Percentiles rank a stretch among this genome's conserved stretches.
phyloP scores from a whole-genome alignment of 202 grass and related monocot genomes.

The Dendrocalamus latiflorus region DNA sequence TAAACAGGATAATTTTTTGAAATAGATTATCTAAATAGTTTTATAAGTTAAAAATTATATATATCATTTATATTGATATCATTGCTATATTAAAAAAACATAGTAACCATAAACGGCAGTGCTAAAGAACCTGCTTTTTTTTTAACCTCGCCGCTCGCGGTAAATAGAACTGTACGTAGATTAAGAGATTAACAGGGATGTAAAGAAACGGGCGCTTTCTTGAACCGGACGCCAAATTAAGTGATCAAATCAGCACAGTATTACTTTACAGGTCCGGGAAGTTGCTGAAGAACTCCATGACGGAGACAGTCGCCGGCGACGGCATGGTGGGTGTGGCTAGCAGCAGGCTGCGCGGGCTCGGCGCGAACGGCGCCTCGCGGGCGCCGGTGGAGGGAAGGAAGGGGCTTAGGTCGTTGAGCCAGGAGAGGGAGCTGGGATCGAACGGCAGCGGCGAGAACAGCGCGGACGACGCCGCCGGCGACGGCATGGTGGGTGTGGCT shows the following conservation, averaged over 20 bases:
- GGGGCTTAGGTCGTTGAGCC: constrained; percentile 74
- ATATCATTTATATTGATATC: too few relatives aligned
- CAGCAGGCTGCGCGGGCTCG: constrained; percentile 37
- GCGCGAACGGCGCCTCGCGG: constrained; percentile 21
- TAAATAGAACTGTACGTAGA: background rate
- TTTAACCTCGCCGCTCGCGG: background rate
- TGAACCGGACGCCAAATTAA: background rate
- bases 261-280: constrained; percentile 39
- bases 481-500: constrained; percentile 57
- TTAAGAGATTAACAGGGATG: background rate
- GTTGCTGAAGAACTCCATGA: constrained; percentile 55
- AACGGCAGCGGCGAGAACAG: constrained; percentile 74
- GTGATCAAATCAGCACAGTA: background rate
- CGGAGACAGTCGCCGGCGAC: constrained; percentile 57
- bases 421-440: constrained; percentile 47
- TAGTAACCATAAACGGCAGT: background rate
- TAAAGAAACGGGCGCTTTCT: background rate
- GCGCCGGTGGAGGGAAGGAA: constrained; percentile 36
- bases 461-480: constrained; percentile 37
- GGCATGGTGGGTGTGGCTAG: constrained; percentile 61
- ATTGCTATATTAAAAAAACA: too few relatives aligned
- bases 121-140: background rate
- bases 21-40: too few relatives aligned
- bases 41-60: too few relatives aligned
- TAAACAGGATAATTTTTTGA: too few relatives aligned